Percentiles rank a stretch among this genome's conserved stretches.
These are phyloP conservation scores for Heimioporus sp. DNA, from an alignment of 768 basidiomycete genomes.

Conservation along the genomic window DNA sequence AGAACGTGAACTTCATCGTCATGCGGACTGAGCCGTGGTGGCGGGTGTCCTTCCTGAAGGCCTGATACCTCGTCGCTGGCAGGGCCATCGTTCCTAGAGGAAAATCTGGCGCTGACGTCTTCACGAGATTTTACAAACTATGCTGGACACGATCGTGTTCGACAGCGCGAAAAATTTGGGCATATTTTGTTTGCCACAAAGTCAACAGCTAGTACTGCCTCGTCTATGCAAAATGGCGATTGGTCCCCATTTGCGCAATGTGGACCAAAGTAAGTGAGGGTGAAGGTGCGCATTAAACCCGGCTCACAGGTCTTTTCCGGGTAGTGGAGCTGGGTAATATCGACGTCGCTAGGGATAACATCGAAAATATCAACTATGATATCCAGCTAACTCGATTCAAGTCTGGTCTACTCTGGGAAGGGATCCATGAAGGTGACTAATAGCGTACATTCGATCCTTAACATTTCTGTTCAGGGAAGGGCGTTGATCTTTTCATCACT, in stretches of 20 bases:
- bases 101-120: constrained; percentile 20
- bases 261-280: constrained; percentile 27
- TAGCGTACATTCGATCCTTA: not conserved
- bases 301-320: constrained; percentile 16
- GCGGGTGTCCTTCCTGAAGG: constrained; percentile 15
- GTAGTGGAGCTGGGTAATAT: constrained; percentile 31
- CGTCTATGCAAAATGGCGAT: constrained; percentile 22
- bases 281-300: not conserved
- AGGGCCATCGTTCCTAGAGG: constrained; percentile 6
- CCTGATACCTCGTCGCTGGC: not conserved
- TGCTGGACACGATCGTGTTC: constrained; percentile 30
- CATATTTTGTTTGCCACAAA: constrained; percentile 32
- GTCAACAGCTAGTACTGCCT: constrained; percentile 23
- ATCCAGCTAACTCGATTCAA: constrained; percentile 25
- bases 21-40: constrained; percentile 33
- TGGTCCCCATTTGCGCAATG: constrained; percentile 20
- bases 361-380: not conserved
- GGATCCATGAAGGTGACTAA: constrained; percentile 24
- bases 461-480: constrained; percentile 15
- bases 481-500: constrained; percentile 29
- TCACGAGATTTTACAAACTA: constrained; percentile 31
- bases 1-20: constrained; percentile 27
- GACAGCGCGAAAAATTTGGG: constrained; percentile 34
- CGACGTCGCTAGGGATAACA: constrained; percentile 14
- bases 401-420: constrained; percentile 24